Evolutionary conservation across 352 stramenopile genomes (phyloP).

Genomic region (Albugo candida): DNA sequence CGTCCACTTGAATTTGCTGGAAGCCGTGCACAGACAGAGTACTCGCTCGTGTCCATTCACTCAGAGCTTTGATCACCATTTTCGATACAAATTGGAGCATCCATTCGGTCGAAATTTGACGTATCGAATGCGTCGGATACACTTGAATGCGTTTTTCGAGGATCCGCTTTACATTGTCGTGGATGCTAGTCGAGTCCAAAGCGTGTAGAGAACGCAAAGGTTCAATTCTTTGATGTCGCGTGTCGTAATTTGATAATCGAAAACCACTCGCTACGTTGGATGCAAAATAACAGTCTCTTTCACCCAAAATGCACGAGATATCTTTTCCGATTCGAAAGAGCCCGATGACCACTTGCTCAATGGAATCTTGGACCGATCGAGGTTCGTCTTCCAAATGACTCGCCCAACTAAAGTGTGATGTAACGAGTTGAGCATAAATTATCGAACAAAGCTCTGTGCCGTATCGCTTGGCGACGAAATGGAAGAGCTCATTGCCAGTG

Average conservation of each 20-base stretch:
- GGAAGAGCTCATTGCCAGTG: slow-evolving; percentile 29
- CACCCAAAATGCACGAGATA: slow-evolving; percentile 30
- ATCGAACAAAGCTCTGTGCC: slow-evolving; percentile 29
- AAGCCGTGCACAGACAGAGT: slow-evolving; percentile 46
- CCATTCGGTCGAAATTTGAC: slow-evolving; percentile 17
- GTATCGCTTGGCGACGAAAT: slow-evolving; percentile 40
- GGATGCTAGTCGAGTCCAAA: slow-evolving; percentile 23
- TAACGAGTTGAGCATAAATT: slow-evolving; percentile 19
- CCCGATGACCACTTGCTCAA: slow-evolving; percentile 29
- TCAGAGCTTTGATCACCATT: slow-evolving; percentile 57
- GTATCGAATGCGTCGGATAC: slow-evolving; percentile 13
- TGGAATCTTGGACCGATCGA: slow-evolving; percentile 44
- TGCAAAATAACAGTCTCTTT: slow-evolving; percentile 26
- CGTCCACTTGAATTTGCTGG: slow-evolving; percentile 66
- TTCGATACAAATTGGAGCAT: slow-evolving; percentile 46
- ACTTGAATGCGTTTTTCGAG: slow-evolving; percentile 47
- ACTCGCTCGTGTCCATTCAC: slow-evolving; percentile 35
- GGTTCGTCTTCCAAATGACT: slow-evolving; percentile 38
- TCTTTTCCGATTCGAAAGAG: slow-evolving; percentile 38
- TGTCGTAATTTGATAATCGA: slow-evolving; percentile 33
- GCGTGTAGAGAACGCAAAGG: too few species aligned
- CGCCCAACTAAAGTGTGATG: slow-evolving; percentile 18
- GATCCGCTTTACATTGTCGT: slow-evolving; percentile 66
- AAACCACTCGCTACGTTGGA: slow-evolving; percentile 5
- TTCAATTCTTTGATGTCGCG: slow-evolving; percentile 19